phyloP scores from a whole-genome alignment of 2,329 filamentous ascomycete species.

The Colletotrichum simmondsii region DNA sequence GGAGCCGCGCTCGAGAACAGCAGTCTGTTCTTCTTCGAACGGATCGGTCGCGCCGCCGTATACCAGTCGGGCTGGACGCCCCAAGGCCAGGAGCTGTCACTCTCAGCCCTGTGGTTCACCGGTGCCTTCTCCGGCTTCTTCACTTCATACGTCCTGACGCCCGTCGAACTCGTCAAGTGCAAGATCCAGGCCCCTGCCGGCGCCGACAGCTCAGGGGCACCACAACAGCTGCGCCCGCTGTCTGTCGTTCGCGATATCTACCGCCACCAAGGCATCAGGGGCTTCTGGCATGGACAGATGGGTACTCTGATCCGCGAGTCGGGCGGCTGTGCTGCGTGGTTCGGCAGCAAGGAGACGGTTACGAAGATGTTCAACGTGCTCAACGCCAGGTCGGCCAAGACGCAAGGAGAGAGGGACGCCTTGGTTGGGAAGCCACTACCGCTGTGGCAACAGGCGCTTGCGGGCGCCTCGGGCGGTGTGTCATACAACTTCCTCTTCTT shows the following conservation, averaged over 20 bases:
- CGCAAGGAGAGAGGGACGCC: constrained; percentile 51
- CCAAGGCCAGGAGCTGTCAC: constrained; percentile 71
- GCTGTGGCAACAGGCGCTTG: constrained; percentile 86
- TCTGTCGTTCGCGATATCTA: constrained; percentile 83
- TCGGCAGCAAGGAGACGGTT: constrained; percentile 87
- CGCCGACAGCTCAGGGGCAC: constrained; percentile 52
- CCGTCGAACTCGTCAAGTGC: constrained; percentile 97
- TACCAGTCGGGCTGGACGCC: constrained; percentile 62
- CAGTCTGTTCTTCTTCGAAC: constrained; percentile 92
- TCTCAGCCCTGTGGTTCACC: constrained; percentile 80
- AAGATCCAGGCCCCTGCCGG: constrained; percentile 86
- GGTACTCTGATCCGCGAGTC: constrained; percentile 95
- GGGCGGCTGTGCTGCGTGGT: constrained; percentile 94
- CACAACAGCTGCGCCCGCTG: constrained; percentile 70
- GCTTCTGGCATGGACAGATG: constrained; percentile 95
- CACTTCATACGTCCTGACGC: constrained; percentile 90
- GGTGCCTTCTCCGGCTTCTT: constrained; percentile 90
- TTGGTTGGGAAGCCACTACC: constrained; percentile 69
- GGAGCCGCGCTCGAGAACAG: constrained; percentile 94
- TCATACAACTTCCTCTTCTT: constrained; percentile 98
- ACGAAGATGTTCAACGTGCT: constrained; percentile 75
- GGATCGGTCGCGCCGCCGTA: constrained; percentile 75
- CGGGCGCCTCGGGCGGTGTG: constrained; percentile 89
- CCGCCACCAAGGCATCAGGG: constrained; percentile 81
- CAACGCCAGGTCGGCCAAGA: constrained; percentile 56